Evolutionary conservation across 73 alveolate species (phyloP).

Genomic region (Paramecium sexaurelia): DNA sequence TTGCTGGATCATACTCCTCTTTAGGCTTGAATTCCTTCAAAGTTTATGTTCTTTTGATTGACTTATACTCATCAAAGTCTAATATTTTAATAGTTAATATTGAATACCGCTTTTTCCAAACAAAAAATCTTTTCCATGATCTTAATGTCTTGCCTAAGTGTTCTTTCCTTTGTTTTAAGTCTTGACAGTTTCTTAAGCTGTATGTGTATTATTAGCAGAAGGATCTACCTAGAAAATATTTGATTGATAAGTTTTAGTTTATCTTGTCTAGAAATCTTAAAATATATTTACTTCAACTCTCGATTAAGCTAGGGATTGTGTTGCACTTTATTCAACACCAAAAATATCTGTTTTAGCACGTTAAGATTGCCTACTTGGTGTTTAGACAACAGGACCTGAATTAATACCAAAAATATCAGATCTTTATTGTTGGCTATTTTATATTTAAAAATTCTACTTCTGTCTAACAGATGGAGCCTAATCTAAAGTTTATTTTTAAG

Average conservation of each 20-base stretch:
- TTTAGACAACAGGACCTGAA: neutral
- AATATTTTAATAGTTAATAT: neutral
- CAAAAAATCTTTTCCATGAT: slow-evolving; percentile 32
- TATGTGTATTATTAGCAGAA: slow-evolving; percentile 34
- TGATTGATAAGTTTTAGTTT: neutral
- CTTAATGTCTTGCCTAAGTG: neutral
- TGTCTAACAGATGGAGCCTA: slow-evolving; percentile 26
- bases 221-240: neutral
- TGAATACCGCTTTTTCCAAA: slow-evolving; percentile 29
- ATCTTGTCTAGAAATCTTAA: neutral
- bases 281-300: slow-evolving; percentile 16
- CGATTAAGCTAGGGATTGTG: neutral
- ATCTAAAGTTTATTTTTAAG: slow-evolving; percentile 19
- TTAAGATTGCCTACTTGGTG: neutral
- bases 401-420: neutral
- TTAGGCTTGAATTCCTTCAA: slow-evolving; percentile 18
- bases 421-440: neutral
- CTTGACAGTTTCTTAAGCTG: neutral
- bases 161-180: slow-evolving; percentile 22
- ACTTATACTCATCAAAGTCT: slow-evolving; percentile 51
- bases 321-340: neutral
- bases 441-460: neutral
- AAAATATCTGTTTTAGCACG: slow-evolving; percentile 48
- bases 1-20: slow-evolving; percentile 14
- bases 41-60: neutral